A percentile compares a stretch with the other conserved stretches of the same genome.
phyloP scores from a whole-genome alignment of 164 flowering plant species.

The Macadamia tetraphylla region DNA sequence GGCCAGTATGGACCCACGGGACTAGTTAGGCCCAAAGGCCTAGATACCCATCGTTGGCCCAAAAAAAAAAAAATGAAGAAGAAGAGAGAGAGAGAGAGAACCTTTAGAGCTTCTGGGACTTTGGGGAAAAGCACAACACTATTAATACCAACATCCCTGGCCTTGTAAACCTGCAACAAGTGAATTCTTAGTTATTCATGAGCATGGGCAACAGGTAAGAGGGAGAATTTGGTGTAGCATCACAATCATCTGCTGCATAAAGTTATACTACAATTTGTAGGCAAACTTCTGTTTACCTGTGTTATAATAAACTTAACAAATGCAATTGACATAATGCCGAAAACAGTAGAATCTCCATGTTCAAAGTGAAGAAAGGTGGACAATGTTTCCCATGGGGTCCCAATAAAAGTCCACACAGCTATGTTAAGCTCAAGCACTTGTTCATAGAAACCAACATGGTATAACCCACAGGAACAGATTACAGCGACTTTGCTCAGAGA shows the following conservation, averaged over 20 bases:
- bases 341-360: background rate
- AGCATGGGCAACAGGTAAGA: background rate
- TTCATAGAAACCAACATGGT: too few species aligned
- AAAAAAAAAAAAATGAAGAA: background rate
- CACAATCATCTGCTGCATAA: background rate
- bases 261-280: background rate
- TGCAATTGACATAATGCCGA: background rate
- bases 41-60: too few species aligned
- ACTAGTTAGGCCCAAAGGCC: too few species aligned
- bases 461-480: too few species aligned
- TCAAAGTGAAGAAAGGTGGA: background rate
- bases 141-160: constrained; percentile 92
- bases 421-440: too few species aligned
- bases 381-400: background rate
- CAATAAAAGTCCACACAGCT: too few species aligned
- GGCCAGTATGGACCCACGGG: too few species aligned
- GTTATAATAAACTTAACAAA: background rate
- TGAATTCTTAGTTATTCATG: background rate
- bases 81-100: constrained; percentile 11
- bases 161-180: constrained; percentile 65
- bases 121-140: constrained; percentile 92
- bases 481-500: too few species aligned
- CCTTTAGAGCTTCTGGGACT: constrained; percentile 97
- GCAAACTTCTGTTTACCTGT: background rate
- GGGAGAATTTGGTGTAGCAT: background rate